Percentiles rank a stretch among this genome's conserved stretches.
phyloP scores from a whole-genome alignment of 495 filamentous ascomycete species.

The Oleoguttula mirabilis region DNA sequence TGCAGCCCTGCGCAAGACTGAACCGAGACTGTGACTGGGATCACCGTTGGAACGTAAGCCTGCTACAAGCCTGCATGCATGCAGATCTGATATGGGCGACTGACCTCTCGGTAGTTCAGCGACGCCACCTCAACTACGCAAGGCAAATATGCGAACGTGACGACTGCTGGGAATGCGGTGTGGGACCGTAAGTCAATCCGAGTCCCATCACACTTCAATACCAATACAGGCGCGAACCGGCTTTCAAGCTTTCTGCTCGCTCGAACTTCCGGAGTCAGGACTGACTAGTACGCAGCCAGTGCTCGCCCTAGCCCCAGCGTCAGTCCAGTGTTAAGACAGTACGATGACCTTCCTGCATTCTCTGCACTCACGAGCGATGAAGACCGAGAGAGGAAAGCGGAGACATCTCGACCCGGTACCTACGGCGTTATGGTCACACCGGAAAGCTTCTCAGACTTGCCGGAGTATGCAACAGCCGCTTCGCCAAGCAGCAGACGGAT shows the following conservation, averaged over 20 bases:
- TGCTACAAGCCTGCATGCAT: no score
- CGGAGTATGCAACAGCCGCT: constrained; percentile 38
- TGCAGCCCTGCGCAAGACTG: constrained; percentile 15
- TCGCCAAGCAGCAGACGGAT: neutral
- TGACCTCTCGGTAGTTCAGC: constrained; percentile 23
- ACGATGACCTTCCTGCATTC: constrained; percentile 40
- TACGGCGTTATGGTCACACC: constrained; percentile 46
- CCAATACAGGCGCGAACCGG: no score
- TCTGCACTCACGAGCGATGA: constrained; percentile 45
- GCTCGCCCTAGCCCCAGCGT: neutral
- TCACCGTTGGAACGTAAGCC: constrained; percentile 17
- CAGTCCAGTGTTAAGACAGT: neutral
- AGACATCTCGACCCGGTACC: constrained; percentile 40
- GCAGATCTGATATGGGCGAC: no score
- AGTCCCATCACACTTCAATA: no score
- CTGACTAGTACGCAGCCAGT: constrained; percentile 4
- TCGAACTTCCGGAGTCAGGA: no score
- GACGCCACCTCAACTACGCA: constrained; percentile 19
- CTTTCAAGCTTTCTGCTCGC: no score
- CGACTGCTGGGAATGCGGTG: constrained; percentile 36
- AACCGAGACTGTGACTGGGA: constrained; percentile 21
- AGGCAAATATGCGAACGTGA: constrained; percentile 30
- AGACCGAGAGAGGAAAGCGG: constrained; percentile 47
- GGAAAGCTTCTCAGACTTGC: constrained; percentile 41
- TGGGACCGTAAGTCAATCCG: constrained; percentile 40